Percentiles rank a stretch among this genome's conserved stretches.
These are phyloP conservation scores for Cynara cardunculus DNA, from an alignment of 129 eudicot species.

Conservation along the genomic window DNA sequence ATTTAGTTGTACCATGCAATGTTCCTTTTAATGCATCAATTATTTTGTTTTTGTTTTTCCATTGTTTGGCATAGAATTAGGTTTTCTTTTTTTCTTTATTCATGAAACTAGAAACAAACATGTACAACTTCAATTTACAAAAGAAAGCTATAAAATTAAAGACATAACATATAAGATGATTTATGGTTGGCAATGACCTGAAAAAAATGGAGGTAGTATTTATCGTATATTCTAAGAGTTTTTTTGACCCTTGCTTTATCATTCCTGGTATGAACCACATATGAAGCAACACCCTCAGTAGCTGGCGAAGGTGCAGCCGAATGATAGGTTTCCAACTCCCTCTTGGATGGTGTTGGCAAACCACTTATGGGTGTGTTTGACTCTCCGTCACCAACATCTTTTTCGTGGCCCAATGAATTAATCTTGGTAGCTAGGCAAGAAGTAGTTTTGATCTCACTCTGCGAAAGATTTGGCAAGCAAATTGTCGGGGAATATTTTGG, in stretches of 20 bases:
- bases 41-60: not conserved
- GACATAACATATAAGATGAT: not conserved
- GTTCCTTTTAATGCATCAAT: not conserved
- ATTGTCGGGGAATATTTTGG: not conserved
- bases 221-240: constrained; percentile 31
- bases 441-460: not conserved
- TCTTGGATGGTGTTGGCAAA: not conserved
- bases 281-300: not conserved
- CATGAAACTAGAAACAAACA: not conserved
- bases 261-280: constrained; percentile 14
- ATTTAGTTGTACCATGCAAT: not conserved
- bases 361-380: too few species aligned
- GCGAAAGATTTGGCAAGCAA: not conserved
- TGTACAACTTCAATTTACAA: not conserved
- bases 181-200: constrained; percentile 27
- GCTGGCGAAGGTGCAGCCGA: not conserved
- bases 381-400: not conserved
- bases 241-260: constrained; percentile 37
- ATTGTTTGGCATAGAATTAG: too few species aligned
- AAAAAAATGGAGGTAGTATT: constrained; percentile 36
- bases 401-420: not conserved
- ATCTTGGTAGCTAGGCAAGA: not conserved
- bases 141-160: not conserved
- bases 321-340: not conserved
- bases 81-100: too few species aligned